Evolutionary conservation across 176 grass and related monocot genomes (phyloP).

Genomic region (Stipa capillata): DNA sequence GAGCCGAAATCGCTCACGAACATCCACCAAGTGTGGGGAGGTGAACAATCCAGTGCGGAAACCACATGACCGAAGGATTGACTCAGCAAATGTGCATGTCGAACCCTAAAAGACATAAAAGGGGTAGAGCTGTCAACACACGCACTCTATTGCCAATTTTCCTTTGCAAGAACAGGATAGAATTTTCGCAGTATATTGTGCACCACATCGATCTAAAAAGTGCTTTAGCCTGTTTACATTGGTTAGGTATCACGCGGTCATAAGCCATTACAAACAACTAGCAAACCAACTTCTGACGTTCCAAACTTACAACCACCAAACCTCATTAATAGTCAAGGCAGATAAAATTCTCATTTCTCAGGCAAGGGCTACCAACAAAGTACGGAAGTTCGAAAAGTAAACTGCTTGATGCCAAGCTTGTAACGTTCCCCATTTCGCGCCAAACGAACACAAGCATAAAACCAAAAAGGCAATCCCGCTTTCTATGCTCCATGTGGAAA

Average conservation of each 20-base stretch:
- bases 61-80: conserved; percentile 83
- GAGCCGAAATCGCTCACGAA: conserved; percentile 73
- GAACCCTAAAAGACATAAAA: conserved; percentile 48
- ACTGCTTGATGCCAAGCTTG: background rate
- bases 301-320: background rate
- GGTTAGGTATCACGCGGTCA: background rate
- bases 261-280: background rate
- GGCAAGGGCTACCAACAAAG: background rate
- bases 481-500: background rate
- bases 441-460: background rate
- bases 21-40: conserved; percentile 86
- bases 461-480: no score
- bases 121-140: background rate
- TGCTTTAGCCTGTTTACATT: background rate
- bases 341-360: no score
- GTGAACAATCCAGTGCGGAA: conserved; percentile 83
- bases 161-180: background rate
- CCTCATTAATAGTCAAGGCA: background rate
- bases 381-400: conserved; percentile 1
- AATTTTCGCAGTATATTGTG: background rate
- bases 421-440: background rate
- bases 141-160: background rate
- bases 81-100: conserved; percentile 81
- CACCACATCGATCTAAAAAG: background rate
- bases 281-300: background rate